Conservation (phyloP, 768 basidiomycete species). For the Rhizopogon salebrosus region DNA sequence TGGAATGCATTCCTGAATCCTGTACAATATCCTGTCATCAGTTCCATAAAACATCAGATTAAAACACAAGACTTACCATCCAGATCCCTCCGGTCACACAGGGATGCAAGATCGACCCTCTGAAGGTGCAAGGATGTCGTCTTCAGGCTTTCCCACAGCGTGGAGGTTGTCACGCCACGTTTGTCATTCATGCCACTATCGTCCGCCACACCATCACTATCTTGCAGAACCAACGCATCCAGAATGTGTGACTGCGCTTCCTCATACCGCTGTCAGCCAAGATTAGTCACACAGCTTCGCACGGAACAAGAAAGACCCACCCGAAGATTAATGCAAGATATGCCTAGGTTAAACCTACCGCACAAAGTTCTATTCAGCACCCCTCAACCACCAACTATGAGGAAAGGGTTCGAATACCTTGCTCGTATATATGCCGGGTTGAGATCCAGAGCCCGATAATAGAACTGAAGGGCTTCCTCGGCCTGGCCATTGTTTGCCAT, state of each 20-base stretch:
- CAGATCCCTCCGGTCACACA: slow-evolving; percentile 71
- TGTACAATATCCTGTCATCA: background rate
- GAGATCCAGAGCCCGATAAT: slow-evolving; percentile 78
- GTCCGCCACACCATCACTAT: slow-evolving; percentile 69
- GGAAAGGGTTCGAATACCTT: slow-evolving; percentile 39
- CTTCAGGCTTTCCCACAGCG: slow-evolving; percentile 86
- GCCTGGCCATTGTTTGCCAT: slow-evolving; percentile 85
- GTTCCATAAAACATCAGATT: background rate
- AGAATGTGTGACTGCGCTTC: slow-evolving; percentile 85
- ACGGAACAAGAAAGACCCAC: slow-evolving; percentile 37
- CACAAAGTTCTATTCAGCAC: background rate
- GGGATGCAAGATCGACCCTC: slow-evolving; percentile 65
- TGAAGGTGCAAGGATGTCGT: slow-evolving; percentile 80
- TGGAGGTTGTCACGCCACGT: slow-evolving; percentile 69
- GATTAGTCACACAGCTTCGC: background rate
- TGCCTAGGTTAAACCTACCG: slow-evolving; percentile 85
- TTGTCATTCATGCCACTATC: slow-evolving; percentile 38
- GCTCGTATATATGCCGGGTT: slow-evolving; percentile 91
- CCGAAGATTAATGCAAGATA: slow-evolving; percentile 83
- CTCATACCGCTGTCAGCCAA: slow-evolving; percentile 58
- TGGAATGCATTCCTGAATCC: slow-evolving; percentile 9
- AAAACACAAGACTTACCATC: slow-evolving; percentile 37
- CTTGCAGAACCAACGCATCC: slow-evolving; percentile 86
- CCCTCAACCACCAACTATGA: background rate
- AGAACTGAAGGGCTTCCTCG: slow-evolving; percentile 81